A percentile compares a stretch with the other conserved stretches of the same genome.
Conservation (phyloP, 1,284 basidiomycete species). For the Microbotryum silenes-acaulis region DNA sequence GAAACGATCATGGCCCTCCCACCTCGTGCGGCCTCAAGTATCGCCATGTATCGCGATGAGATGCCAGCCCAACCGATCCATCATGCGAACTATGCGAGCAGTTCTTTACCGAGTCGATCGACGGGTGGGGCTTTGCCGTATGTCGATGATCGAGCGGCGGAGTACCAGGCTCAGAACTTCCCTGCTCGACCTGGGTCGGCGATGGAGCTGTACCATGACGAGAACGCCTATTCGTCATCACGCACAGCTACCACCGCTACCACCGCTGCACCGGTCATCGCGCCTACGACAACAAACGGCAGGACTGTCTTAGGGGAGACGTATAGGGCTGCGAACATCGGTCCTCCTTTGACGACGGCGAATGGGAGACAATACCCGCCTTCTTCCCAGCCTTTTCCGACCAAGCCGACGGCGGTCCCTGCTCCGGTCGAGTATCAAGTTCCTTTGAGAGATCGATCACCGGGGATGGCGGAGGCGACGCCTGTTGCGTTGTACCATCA, state of each 20-base stretch:
- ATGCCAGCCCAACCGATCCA: too few species aligned
- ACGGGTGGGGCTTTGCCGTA: too few species aligned
- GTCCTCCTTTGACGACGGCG: slow-evolving; percentile 10
- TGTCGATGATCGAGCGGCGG: neutral
- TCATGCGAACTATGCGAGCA: too few species aligned
- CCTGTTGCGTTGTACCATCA: slow-evolving; percentile 24
- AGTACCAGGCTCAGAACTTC: neutral
- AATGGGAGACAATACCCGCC: neutral
- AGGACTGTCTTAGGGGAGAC: slow-evolving; percentile 17
- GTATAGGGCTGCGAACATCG: slow-evolving; percentile 7
- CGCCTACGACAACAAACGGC: neutral
- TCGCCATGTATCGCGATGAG: slow-evolving; percentile 18
- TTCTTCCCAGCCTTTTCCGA: neutral
- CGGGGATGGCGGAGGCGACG: slow-evolving; percentile 25
- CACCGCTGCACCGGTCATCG: neutral
- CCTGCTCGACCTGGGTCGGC: neutral
- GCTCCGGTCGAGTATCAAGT: slow-evolving; percentile 14
- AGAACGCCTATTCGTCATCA: slow-evolving; percentile 15
- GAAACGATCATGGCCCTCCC: neutral
- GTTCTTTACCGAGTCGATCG: too few species aligned
- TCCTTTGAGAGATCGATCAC: slow-evolving; percentile 24
- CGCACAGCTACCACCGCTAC: neutral
- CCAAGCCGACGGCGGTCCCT: neutral
- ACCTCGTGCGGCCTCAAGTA: slow-evolving; percentile 6
- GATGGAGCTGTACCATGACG: slow-evolving; percentile 18